Evolutionary conservation across 2,329 filamentous ascomycete genomes (phyloP), one percentile per base, ranked within the genome.

Genomic region (Botrytis cinerea): DNA sequence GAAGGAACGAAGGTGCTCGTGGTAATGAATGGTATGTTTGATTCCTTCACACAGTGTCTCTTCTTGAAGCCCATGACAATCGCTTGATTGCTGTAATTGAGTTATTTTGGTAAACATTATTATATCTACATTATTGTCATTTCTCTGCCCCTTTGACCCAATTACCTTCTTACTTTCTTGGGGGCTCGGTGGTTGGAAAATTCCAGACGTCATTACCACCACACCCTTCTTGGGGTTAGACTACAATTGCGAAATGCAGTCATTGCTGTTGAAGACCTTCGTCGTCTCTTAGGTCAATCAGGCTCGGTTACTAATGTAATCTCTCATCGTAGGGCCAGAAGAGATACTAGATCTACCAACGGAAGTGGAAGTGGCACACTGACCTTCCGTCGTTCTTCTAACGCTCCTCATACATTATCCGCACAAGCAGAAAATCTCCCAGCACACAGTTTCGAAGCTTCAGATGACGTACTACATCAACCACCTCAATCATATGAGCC

Each of bases 11-110:
- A 40, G 38, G 54, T 35, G 89, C 87, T 84, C 86, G 88, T 82
- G 84, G 84, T 77, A 88, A 88, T 82, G 92, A 94, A 83, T 94
- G 92, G 92, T 94, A 87, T 83, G 91, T 73, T 57, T 25, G 38
- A 46, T 59, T 32, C 32, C 40, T 60, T 35, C 16, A 66, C 22
- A 66, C 40, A 60, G 32, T 69, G 9, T 54, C 12, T 54, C 40
- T 48, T 25, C 7, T 38, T 25, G 16, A 45, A 35, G 8, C 28
- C 18, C 4, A 48, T 38, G 28, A n/a, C 63, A 48, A 48, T 32
- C 40, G 35, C 28, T 22, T n/a, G 46, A 20, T 72, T 28, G 16
- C n/a, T 46, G 12, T 48, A 18, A 14, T 32, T 8, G 18, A 48
- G 7, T 57, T 32, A 6, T 7, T 32, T 9, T 69, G 48, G 38